A percentile compares a stretch with the other conserved stretches of the same genome.
These are phyloP conservation scores for Neurospora sublineolata DNA, from an alignment of 495 filamentous ascomycete genomes.

Conservation along the genomic window DNA sequence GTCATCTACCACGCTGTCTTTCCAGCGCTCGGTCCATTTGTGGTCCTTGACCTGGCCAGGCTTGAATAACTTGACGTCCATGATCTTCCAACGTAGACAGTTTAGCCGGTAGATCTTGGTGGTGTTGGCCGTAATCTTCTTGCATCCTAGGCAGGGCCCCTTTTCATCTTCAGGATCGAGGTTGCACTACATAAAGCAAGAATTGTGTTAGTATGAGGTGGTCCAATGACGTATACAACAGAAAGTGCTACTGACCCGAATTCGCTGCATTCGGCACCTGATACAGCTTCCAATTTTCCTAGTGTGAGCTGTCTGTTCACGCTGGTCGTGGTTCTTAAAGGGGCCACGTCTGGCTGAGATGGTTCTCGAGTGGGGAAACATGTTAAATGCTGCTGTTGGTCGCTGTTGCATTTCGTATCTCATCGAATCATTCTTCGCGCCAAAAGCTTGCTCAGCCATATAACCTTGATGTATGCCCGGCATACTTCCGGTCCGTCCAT, in stretches of 20 bases:
- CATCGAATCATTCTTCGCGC: conserved; percentile 7
- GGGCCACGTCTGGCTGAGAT: conserved; percentile 33
- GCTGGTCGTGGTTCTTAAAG: conserved; percentile 33
- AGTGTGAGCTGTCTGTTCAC: conserved; percentile 38
- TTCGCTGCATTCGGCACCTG: conserved; percentile 43
- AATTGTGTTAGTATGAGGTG: conserved; percentile 2
- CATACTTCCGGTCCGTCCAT: conserved; percentile 2
- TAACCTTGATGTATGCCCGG: conserved; percentile 3
- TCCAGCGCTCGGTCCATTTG: conserved; percentile 43
- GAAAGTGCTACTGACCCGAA: conserved; percentile 29
- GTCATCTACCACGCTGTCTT: conserved; percentile 35
- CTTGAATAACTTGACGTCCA: conserved; percentile 39
- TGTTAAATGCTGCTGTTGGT: conserved; percentile 3
- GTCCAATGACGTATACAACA: background rate
- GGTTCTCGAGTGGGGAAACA: conserved; percentile 11
- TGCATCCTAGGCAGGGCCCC: conserved; percentile 38
- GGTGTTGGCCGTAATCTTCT: conserved; percentile 25
- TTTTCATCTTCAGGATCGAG: conserved; percentile 28
- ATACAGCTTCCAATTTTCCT: conserved; percentile 41
- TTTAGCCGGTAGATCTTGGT: conserved; percentile 33
- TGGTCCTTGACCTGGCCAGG: conserved; percentile 37
- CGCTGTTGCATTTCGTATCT: conserved; percentile 5
- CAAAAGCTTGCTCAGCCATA: conserved; percentile 1
- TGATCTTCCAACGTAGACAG: conserved; percentile 41
- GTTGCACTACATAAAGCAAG: conserved; percentile 27